These are phyloP conservation scores for Picea glauca DNA, from an alignment of 75 land plant species.

Conservation along the genomic window DNA sequence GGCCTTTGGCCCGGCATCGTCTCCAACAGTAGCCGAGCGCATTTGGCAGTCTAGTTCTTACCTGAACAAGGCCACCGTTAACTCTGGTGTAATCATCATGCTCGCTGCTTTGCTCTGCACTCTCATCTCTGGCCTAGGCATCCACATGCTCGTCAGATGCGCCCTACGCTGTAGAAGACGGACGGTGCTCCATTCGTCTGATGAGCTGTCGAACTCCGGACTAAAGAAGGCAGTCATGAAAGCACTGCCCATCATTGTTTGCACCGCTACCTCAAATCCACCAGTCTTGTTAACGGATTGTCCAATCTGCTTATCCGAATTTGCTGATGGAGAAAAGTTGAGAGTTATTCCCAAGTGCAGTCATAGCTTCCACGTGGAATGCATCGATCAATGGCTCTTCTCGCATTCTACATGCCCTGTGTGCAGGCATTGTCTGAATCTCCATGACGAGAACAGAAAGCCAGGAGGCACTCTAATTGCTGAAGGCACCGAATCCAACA, in stretches of 20 bases:
- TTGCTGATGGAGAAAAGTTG: conserved; percentile 23
- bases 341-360: conserved; percentile 35
- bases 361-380: conserved; percentile 55
- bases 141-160: not conserved
- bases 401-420: conserved; percentile 51
- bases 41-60: conserved; percentile 10
- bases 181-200: not conserved
- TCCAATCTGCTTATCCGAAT: conserved; percentile 49
- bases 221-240: conserved; percentile 26
- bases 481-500: too few species aligned
- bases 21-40: not conserved
- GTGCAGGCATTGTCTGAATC: conserved; percentile 25
- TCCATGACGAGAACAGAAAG: not conserved
- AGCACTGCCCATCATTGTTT: conserved; percentile 24
- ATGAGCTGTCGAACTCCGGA: conserved; percentile 18
- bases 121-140: conserved; percentile 18
- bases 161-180: conserved; percentile 6
- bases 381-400: conserved; percentile 54
- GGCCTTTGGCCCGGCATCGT: not conserved
- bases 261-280: not conserved
- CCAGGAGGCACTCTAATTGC: too few species aligned
- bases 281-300: conserved; percentile 21
- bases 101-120: conserved; percentile 19
- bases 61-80: conserved; percentile 11
- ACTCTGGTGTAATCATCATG: conserved; percentile 11